Conservation (phyloP, 371 early-diverging fungal genomes). For the Mucor mucedo region DNA sequence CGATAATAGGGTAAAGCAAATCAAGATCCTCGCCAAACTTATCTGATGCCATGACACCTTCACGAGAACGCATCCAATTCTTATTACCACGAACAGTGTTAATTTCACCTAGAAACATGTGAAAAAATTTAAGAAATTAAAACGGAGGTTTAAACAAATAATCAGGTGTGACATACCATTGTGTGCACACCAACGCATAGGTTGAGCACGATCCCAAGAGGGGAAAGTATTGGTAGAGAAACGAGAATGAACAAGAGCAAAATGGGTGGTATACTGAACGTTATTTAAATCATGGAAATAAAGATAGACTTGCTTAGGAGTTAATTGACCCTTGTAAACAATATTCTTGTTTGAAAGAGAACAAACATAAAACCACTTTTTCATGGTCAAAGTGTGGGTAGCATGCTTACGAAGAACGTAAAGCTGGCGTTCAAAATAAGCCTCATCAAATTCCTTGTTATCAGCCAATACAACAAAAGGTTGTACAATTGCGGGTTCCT, state of each 20-base stretch:
- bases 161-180: constrained; percentile 72
- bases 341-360: constrained; percentile 92
- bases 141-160: background rate
- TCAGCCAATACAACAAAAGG: constrained; percentile 80
- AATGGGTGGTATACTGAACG: constrained; percentile 81
- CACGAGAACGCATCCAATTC: constrained; percentile 98
- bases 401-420: constrained; percentile 90
- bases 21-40: constrained; percentile 83
- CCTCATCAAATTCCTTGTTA: constrained; percentile 63
- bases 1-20: constrained; percentile 91
- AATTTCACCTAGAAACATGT: constrained; percentile 78
- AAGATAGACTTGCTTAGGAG: constrained; percentile 91
- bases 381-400: constrained; percentile 77
- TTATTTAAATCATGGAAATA: constrained; percentile 92
- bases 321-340: constrained; percentile 94
- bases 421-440: constrained; percentile 84
- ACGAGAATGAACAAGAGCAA: constrained; percentile 96
- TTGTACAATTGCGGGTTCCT: constrained; percentile 93
- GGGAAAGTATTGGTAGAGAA: constrained; percentile 99
- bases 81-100: constrained; percentile 98
- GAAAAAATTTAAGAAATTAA: constrained; percentile 4
- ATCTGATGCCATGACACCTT: constrained; percentile 88
- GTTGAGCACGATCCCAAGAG: constrained; percentile 97
- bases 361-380: constrained; percentile 95
- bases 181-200: constrained; percentile 96